Conservation (phyloP, 2,329 filamentous ascomycete species). For the Simplicillium aogashimaense region DNA sequence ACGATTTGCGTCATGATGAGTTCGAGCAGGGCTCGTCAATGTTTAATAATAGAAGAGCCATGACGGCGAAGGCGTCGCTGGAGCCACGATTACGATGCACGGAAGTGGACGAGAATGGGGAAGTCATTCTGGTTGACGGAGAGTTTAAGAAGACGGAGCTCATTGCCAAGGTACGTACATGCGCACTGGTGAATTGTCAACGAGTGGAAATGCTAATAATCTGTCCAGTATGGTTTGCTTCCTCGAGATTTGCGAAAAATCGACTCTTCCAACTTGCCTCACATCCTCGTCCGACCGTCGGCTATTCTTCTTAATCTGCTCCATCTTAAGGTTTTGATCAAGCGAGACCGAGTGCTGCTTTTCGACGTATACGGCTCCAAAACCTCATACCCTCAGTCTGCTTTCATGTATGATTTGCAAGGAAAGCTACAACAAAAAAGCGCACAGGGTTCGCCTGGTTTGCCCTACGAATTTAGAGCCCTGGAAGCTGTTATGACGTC, state of each 20-base stretch:
- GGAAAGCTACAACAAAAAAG: slow-evolving; percentile 81
- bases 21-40: slow-evolving; percentile 45
- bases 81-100: slow-evolving; percentile 86
- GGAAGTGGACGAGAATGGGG: slow-evolving; percentile 85
- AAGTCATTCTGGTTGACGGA: slow-evolving; percentile 84
- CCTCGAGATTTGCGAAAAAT: slow-evolving; percentile 96
- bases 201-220: slow-evolving; percentile 3
- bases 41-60: slow-evolving; percentile 59
- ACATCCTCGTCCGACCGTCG: slow-evolving; percentile 86
- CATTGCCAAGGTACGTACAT: slow-evolving; percentile 68
- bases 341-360: slow-evolving; percentile 84
- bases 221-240: slow-evolving; percentile 71
- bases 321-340: slow-evolving; percentile 93
- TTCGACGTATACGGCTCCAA: slow-evolving; percentile 95
- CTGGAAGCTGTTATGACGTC: slow-evolving; percentile 92
- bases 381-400: slow-evolving; percentile 87
- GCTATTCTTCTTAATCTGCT: slow-evolving; percentile 92
- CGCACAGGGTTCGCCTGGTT: slow-evolving; percentile 43
- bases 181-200: neutral
- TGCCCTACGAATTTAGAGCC: slow-evolving; percentile 94
- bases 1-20: slow-evolving; percentile 47
- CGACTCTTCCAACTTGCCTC: slow-evolving; percentile 88
- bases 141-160: slow-evolving; percentile 98
- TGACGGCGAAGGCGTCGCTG: slow-evolving; percentile 67
- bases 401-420: slow-evolving; percentile 97